These are phyloP conservation scores for Calcarisporium arbuscula DNA, from an alignment of 2,329 filamentous ascomycete genomes.

Conservation along the genomic window DNA sequence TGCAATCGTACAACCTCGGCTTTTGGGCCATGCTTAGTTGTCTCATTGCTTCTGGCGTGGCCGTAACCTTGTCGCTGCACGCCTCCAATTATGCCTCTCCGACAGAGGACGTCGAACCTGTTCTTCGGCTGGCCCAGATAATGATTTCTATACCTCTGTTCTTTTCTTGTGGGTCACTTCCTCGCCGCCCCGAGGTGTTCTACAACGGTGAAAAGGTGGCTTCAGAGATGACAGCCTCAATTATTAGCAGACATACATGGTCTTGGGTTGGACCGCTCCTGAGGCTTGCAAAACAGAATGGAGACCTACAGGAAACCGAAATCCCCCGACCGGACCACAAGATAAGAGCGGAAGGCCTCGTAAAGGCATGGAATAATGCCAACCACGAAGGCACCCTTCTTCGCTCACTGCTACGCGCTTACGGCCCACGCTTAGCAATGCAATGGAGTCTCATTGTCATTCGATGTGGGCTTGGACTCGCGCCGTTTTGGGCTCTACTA, in stretches of 20 bases:
- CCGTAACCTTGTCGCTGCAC: slow-evolving; percentile 38
- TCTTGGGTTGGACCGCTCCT: slow-evolving; percentile 55
- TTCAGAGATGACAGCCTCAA: slow-evolving; percentile 52
- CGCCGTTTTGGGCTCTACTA: slow-evolving; percentile 63
- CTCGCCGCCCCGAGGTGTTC: slow-evolving; percentile 63
- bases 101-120: slow-evolving; percentile 35
- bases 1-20: slow-evolving; percentile 47
- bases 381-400: slow-evolving; percentile 48
- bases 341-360: slow-evolving; percentile 44
- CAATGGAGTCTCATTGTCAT: slow-evolving; percentile 53
- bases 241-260: slow-evolving; percentile 57
- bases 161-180: slow-evolving; percentile 47
- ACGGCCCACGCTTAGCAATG: slow-evolving; percentile 46
- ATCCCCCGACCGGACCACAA: slow-evolving; percentile 53
- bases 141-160: slow-evolving; percentile 35
- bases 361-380: slow-evolving; percentile 40
- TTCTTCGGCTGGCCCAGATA: slow-evolving; percentile 39
- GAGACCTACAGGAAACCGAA: slow-evolving; percentile 53
- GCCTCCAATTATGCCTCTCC: slow-evolving; percentile 23
- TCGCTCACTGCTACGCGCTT: slow-evolving; percentile 51
- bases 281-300: slow-evolving; percentile 47
- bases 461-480: slow-evolving; percentile 53
- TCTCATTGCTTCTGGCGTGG: slow-evolving; percentile 35
- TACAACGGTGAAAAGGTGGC: slow-evolving; percentile 55
- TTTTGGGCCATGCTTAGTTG: slow-evolving; percentile 43